Percentiles rank a stretch among this genome's conserved stretches.
Conservation (phyloP, 306 rosid genomes). For the Cercis canadensis region DNA sequence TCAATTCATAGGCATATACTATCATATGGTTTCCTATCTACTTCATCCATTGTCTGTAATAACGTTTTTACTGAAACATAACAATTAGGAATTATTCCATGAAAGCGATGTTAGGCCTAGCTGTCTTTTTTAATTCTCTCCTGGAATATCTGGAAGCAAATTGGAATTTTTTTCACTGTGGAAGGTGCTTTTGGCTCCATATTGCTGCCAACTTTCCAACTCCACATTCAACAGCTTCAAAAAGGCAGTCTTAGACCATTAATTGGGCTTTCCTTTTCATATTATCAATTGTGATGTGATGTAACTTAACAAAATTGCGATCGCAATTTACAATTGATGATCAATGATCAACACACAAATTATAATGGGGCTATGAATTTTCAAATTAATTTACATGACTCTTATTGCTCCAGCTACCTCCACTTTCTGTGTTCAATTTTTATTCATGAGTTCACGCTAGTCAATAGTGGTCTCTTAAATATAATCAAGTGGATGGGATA, state of each 20-base stretch:
- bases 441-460: no score
- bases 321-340: neutral
- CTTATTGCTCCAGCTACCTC: no score
- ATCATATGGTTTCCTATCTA: no score
- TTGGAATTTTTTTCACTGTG: neutral
- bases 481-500: no score
- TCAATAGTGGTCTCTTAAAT: no score
- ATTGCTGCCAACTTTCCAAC: slow-evolving; percentile 32
- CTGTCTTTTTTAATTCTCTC: slow-evolving; percentile 1
- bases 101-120: slow-evolving; percentile 7
- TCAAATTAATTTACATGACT: no score
- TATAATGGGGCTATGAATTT: no score
- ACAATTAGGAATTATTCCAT: neutral
- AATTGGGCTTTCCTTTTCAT: slow-evolving; percentile 30
- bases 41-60: no score
- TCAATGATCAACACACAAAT: neutral
- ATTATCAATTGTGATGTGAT: neutral
- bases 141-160: neutral
- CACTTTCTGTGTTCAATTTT: no score
- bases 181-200: slow-evolving; percentile 23
- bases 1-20: no score
- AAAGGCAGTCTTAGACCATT: slow-evolving; percentile 17
- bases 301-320: neutral
- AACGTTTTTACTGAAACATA: neutral
- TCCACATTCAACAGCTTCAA: slow-evolving; percentile 35